phyloP scores from a whole-genome alignment of 257 asterid species.

The Nicotiana otophora region DNA sequence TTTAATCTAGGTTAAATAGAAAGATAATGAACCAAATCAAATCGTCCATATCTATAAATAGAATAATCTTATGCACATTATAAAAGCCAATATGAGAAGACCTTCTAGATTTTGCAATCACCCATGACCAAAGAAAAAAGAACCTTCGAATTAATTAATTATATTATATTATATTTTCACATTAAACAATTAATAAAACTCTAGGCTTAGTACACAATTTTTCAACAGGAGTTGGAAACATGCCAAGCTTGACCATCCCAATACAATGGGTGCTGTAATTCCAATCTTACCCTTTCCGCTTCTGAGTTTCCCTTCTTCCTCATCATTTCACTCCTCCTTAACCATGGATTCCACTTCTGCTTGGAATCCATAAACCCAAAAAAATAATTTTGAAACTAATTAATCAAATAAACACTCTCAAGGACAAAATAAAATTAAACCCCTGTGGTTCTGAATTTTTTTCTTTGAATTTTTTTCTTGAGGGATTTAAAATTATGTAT shows the following conservation, averaged over 20 bases:
- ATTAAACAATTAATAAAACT: too few relatives aligned
- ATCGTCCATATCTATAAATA: too few relatives aligned
- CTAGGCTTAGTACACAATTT: not conserved
- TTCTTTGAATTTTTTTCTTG: not conserved
- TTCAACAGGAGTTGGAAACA: not conserved
- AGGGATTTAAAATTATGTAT: slow-evolving; percentile 44
- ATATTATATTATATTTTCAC: too few relatives aligned
- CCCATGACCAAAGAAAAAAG: not conserved
- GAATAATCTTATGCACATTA: not conserved
- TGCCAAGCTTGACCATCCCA: not conserved
- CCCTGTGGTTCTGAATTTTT: not conserved
- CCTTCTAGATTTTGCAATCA: not conserved
- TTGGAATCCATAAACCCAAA: slow-evolving; percentile 19
- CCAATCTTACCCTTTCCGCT: slow-evolving; percentile 5
- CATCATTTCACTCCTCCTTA: not conserved
- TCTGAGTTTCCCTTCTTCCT: not conserved
- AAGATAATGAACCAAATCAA: not conserved
- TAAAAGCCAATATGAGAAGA: not conserved
- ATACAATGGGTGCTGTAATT: not conserved
- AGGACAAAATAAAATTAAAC: not conserved
- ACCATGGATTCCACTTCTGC: slow-evolving; percentile 17
- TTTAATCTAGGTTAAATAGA: too few relatives aligned
- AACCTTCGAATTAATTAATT: not conserved
- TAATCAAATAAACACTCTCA: not conserved
- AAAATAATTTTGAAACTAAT: not conserved